Percentiles rank a stretch among this genome's conserved stretches.
Conservation (phyloP, 208 protist genomes). For the Crithidia expoeki region DNA sequence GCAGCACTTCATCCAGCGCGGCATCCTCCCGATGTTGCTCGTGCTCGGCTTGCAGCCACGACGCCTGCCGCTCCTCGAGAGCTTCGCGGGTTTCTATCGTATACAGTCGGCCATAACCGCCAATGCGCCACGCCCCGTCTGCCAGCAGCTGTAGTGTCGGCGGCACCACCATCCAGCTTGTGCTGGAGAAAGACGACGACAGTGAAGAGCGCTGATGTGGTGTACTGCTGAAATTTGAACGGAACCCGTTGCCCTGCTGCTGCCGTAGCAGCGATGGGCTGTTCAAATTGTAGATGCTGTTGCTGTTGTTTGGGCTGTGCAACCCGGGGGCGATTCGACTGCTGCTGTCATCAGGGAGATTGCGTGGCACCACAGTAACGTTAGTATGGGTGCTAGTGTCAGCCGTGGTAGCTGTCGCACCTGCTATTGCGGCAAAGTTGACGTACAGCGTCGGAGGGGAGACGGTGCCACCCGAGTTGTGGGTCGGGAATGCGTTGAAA, state of each 20-base stretch:
- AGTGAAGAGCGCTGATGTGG: conserved; percentile 6
- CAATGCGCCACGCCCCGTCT: conserved; percentile 31
- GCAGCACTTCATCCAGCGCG: background rate
- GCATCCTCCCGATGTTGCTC: conserved; percentile 11
- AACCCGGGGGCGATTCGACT: background rate
- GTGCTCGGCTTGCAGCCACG: conserved; percentile 21
- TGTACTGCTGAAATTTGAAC: background rate
- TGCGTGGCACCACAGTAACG: too few relatives aligned
- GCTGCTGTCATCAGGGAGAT: background rate
- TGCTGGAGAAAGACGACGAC: background rate
- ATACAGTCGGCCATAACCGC: conserved; percentile 32
- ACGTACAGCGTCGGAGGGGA: background rate
- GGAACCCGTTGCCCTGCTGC: background rate
- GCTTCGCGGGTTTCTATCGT: conserved; percentile 22
- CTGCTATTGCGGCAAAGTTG: background rate
- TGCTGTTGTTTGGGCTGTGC: background rate
- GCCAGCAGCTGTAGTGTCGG: conserved; percentile 29
- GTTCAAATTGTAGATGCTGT: background rate
- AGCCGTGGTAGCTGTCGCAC: background rate
- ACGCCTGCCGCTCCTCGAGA: conserved; percentile 25
- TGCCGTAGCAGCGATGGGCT: background rate
- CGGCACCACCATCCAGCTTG: conserved; percentile 13
- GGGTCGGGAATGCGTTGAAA: background rate
- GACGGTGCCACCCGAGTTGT: background rate
- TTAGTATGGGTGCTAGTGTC: too few relatives aligned